A percentile compares a stretch with the other conserved stretches of the same genome.
These are phyloP conservation scores for Poterioochromonas sp. DNA, from an alignment of 352 stramenopile species.

Conservation along the genomic window DNA sequence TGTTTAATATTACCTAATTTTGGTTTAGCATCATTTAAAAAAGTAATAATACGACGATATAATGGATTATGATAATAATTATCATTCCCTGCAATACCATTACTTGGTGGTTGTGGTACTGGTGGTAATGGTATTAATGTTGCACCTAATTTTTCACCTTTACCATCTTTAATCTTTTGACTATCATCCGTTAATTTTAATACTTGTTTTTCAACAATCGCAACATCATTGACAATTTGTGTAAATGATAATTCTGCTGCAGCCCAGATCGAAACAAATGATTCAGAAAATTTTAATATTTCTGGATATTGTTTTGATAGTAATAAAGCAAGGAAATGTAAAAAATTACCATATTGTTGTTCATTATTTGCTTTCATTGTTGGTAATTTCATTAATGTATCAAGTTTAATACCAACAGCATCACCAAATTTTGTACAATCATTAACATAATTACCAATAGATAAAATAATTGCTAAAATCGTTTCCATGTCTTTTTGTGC, in stretches of 20 bases:
- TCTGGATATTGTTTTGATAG: background rate
- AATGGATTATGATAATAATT: background rate
- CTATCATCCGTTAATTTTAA: background rate
- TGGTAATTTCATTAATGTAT: background rate
- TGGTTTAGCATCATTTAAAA: background rate
- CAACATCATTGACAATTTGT: background rate
- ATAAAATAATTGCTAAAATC: background rate
- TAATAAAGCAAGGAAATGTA: background rate
- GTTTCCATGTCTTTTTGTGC: background rate
- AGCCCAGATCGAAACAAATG: background rate
- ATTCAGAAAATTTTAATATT: background rate
- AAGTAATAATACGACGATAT: background rate
- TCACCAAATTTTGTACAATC: background rate
- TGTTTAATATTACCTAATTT: background rate
- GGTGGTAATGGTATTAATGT: too few species aligned
- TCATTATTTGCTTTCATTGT: background rate
- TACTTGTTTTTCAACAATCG: background rate
- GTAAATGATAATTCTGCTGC: background rate
- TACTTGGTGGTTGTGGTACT: too few species aligned
- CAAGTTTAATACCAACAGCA: background rate
- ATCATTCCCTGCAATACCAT: background rate
- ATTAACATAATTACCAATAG: conserved; percentile 26
- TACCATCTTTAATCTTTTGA: background rate
- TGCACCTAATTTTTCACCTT: too few species aligned
- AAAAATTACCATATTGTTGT: background rate